Base-by-base conservation (phyloP, 164 flowering plant species). In the Magnolia officinalis region DNA sequence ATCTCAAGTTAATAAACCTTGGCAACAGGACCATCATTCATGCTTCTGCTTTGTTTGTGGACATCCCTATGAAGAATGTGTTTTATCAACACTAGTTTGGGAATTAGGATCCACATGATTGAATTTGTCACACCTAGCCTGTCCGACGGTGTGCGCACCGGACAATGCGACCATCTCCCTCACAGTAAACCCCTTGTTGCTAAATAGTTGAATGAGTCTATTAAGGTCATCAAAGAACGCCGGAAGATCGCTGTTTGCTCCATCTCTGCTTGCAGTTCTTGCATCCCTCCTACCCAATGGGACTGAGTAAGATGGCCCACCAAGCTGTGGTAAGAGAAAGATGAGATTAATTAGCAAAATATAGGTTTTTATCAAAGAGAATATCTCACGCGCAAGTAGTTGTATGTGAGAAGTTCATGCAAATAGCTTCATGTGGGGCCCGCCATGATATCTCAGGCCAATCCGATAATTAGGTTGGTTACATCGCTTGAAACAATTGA, bases 201-300 rank as follows among this genome's bases (percentile, higher is more conserved):
- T 20, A 7, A 64, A 64, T 19, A n/a, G 8, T 2, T 1, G 24
- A 64, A 20, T 64, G 19, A 64, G 9, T 20, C 0, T 2, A n/a
- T 19, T 2, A 20, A 64, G 67, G 26, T 20, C 2, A 6, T 64
- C 2, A 0, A 8, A 11, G 9, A 19, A 21, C 2, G 9, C 9
- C 20, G 26, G 24, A 21, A 64, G 67, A 8, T 64, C 0, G 19
- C 0, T 64, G 8, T 20, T 64, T n/a, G 67, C 67, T 64, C 67
- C 26, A 37, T 29, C 71, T 29, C 1, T 29, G 80, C 76, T 83
- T 2, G 89, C 86, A 1, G 85, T 85, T 20, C 76, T 85, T 1
- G 88, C 81, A 69, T 88, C 90, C 67, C 87, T 82, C 58, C 90
- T 82, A 8, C 90, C 89, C 1, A 86, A 72, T 45, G 69, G 78